A percentile compares a stretch with the other conserved stretches of the same genome.
phyloP scores from a whole-genome alignment of 2,329 filamentous ascomycete genomes.

The Colletotrichum sp. region DNA sequence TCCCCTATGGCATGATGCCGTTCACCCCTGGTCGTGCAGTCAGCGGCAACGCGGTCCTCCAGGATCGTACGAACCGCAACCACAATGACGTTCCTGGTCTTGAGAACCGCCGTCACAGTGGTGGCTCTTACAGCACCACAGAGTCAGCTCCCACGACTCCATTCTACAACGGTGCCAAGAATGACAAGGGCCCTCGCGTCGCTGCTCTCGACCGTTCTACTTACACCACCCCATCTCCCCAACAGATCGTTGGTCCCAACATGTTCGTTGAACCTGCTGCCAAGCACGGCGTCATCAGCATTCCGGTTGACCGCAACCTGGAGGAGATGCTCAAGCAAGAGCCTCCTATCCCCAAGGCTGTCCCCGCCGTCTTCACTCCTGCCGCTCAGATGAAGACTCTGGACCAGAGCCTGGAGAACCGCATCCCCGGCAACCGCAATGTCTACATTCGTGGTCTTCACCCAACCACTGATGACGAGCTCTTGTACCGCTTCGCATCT shows the following conservation, averaged over 20 bases:
- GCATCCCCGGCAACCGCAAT: slow-evolving; percentile 89
- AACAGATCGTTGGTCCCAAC: slow-evolving; percentile 54
- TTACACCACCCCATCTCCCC: slow-evolving; percentile 71
- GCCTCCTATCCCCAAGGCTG: slow-evolving; percentile 85
- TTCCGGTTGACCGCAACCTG: slow-evolving; percentile 54
- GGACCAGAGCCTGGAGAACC: slow-evolving; percentile 93
- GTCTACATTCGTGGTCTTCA: slow-evolving; percentile 98
- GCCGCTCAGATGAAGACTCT: slow-evolving; percentile 87
- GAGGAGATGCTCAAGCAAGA: slow-evolving; percentile 74
- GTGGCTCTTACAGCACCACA: slow-evolving; percentile 69
- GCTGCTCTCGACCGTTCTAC: slow-evolving; percentile 66
- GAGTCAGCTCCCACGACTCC: slow-evolving; percentile 71
- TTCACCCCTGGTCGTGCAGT: slow-evolving; percentile 56
- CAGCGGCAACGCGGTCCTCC: slow-evolving; percentile 32
- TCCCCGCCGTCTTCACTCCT: slow-evolving; percentile 87
- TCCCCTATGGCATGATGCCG: slow-evolving; percentile 48
- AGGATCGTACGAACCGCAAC: slow-evolving; percentile 51
- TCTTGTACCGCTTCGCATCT: slow-evolving; percentile 79
- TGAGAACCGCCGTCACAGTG: slow-evolving; percentile 60
- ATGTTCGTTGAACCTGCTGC: slow-evolving; percentile 42
- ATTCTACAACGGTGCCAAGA: slow-evolving; percentile 63
- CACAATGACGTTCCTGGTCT: slow-evolving; percentile 64
- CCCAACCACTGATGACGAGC: slow-evolving; percentile 92
- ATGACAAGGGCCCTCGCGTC: slow-evolving; percentile 64
- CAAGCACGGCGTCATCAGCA: slow-evolving; percentile 42